phyloP scores from a whole-genome alignment of 1,284 basidiomycete genomes.

The Papiliotrema fonsecae region DNA sequence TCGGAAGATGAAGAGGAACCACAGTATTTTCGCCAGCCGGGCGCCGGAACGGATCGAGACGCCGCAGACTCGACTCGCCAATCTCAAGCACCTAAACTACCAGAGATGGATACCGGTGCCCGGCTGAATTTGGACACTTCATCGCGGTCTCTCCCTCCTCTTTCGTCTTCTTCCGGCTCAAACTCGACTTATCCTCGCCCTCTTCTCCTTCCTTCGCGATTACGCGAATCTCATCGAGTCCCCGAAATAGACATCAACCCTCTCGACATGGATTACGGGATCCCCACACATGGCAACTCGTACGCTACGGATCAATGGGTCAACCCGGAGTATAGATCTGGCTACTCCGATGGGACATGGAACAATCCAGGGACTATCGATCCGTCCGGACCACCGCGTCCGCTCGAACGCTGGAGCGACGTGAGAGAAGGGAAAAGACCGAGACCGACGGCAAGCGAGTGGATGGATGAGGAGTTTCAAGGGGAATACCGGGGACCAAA shows the following conservation, averaged over 20 bases:
- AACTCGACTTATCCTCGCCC: too few relatives aligned
- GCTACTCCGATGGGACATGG: neutral
- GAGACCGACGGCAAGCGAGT: neutral
- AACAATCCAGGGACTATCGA: neutral
- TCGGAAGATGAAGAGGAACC: conserved; percentile 21
- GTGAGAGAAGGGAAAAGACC: neutral
- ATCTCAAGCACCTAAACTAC: conserved; percentile 1
- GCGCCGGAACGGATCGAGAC: conserved; percentile 27
- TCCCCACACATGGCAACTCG: neutral
- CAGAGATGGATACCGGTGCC: conserved; percentile 3
- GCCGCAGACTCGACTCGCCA: conserved; percentile 20
- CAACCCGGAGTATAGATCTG: neutral
- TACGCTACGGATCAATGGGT: neutral
- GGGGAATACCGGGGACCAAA: too few relatives aligned
- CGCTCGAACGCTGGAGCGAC: neutral
- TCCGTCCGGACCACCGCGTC: neutral
- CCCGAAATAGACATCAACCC: neutral
- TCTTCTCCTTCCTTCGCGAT: neutral
- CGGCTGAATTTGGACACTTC: too few relatives aligned
- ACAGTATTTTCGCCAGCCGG: conserved; percentile 35
- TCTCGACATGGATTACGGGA: neutral
- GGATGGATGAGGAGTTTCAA: neutral
- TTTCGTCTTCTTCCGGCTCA: neutral
- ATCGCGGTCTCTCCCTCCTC: too few relatives aligned
- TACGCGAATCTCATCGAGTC: neutral